Base-by-base conservation (phyloP, 306 rosid species). In the Pueraria montana region DNA sequence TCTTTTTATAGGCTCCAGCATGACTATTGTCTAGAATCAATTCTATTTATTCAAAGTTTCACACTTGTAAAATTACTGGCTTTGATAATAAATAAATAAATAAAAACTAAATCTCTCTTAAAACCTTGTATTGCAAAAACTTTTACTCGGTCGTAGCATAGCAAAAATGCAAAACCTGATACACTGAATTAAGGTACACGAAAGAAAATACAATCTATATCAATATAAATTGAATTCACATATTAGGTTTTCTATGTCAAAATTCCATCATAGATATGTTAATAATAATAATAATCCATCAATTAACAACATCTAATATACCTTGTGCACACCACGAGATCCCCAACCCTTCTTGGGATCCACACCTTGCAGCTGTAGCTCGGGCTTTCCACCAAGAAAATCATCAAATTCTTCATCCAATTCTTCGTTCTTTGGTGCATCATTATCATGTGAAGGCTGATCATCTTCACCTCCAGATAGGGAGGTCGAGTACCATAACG, bases 251-350 rank as follows among this genome's bases (percentile, higher is more conserved):
- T 66, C 77, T 20, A 48, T 50, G 73, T 43, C 55, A 79, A 79
- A 81, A 34, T 32, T n/a, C 59, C 38, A 77, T 42, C 72, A 13
- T 58, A 72, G 27, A 48, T 32, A 40, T 27, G 32, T 27, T 27
- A 1, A 27, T 34, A 34, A 34, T 21, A n/a, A 56, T 2, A 64
- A 26, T 2, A 27, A 62, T 26, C n/a, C 36, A 62, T 46, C 6
- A 69, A 73, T 20, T 36, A 21, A 67, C 76, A 77, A 71, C 68
- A 52, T 26, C 52, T 20, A 76, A 9, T 5, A 71, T 93, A 96
- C 98, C 99, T 91, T 96, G 84, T 96, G 99, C 70, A 96, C 99
- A 63, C 99, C 99, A 0, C 98, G 98, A 88, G 83, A 96, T 76
- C 82, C 91, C 99, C 99, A 94, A 67, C 99, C 98, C 79, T 81